phyloP scores from a whole-genome alignment of 495 filamentous ascomycete species.

The Aspergillus indologenus region DNA sequence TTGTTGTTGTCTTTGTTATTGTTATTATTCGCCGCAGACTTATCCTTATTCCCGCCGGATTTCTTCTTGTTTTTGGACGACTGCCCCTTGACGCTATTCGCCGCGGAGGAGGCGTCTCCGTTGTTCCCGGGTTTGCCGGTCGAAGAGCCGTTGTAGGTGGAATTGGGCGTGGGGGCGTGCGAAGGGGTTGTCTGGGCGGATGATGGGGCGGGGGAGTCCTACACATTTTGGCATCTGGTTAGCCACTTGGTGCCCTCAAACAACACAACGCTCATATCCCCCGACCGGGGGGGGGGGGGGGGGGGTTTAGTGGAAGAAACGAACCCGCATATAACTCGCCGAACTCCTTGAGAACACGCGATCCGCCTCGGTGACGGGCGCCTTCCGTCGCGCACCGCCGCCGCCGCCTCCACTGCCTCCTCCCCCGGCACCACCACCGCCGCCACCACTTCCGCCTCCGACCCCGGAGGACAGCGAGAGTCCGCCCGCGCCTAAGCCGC shows the following conservation, averaged over 20 bases:
- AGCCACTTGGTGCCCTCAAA: no score
- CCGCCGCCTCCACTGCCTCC: constrained; percentile 10
- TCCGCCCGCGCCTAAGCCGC: constrained; percentile 32
- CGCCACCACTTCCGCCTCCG: constrained; percentile 21
- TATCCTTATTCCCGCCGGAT: constrained; percentile 27
- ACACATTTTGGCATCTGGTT: constrained; percentile 15
- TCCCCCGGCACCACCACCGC: constrained; percentile 10
- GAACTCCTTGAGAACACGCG: constrained; percentile 53
- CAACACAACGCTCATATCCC: no score
- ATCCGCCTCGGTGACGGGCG: constrained; percentile 46
- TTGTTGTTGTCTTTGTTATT: no score
- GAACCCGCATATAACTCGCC: constrained; percentile 50
- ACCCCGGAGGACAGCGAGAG: constrained; percentile 44
- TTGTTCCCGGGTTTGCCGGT: constrained; percentile 28
- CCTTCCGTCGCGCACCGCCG: constrained; percentile 41
- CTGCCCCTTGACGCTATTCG: constrained; percentile 27
- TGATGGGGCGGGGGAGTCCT: constrained; percentile 51
- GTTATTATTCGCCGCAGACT: constrained; percentile 2
- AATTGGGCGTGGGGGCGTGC: constrained; percentile 49
- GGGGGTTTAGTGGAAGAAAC: constrained; percentile 14
- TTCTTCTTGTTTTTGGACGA: constrained; percentile 49
- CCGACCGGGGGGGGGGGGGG: not conserved
- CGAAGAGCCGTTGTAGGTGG: constrained; percentile 36
- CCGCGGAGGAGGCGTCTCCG: constrained; percentile 23
- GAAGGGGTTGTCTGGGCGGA: constrained; percentile 48